Base-by-base conservation (phyloP, 306 rosid genomes). In the Potentilla sterilis region DNA sequence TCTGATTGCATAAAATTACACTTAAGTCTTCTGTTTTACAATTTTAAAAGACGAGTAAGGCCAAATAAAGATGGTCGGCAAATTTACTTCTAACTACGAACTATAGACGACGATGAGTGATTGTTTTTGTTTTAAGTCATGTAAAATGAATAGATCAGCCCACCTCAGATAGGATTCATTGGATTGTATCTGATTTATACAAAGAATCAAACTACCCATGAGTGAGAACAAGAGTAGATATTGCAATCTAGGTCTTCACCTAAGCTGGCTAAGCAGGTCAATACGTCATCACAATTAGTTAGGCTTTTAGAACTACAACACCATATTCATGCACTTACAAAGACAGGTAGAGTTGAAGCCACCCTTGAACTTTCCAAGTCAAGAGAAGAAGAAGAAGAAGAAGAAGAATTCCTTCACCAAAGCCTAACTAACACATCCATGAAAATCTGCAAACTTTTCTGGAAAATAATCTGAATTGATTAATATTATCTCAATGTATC, bases 351-450 rank as follows among this genome's bases (percentile, higher is more conserved):
- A 54, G 52, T 41, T 22, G 40, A 28, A 69, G 66, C 38, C 69
- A 44, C 15, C 42, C 76, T 73, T 73, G 76, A 57, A 73, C 18
- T 41, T 73, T 41, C 75, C 2, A 38, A 41, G 77, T 73, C 55
- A 24, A 58, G 24, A 73, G 34, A 58, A 52, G 32, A 18, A 14
- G 13, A 54, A 14, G 57, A 49, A 35, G 47, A 71, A 35, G 47
- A 71, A 11, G 51, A 54, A 52, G 7, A 37, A 10, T 34, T 65
- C 42, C 69, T 12, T 37, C 47, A 65, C 69, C 9, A 16, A 38
- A 37, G 18, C 4, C 7, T 15, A 42, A 28, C 19, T 0, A 2
- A 57, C 68, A 18, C 34, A 44, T 10, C 13, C 35, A 19, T 41
- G 28, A 47, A 32, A 18, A 32, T 61, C 37, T 74, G 78, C 37